Evolutionary conservation across 2,329 filamentous ascomycete genomes (phyloP).

Genomic region (Ophiobolus disseminans): DNA sequence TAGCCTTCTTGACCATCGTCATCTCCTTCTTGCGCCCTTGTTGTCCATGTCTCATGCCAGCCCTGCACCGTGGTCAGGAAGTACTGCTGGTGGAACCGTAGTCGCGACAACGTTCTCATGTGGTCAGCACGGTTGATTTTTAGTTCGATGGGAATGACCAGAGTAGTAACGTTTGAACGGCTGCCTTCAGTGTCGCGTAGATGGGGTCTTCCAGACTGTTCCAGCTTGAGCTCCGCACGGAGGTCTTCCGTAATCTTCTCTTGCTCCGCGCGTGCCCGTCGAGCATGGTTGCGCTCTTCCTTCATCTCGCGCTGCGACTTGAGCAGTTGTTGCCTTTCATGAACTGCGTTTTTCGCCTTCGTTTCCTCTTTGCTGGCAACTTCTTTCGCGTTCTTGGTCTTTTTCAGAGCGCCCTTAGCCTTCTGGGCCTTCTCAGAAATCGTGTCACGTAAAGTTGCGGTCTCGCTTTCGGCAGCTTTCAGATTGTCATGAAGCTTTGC

Average conservation of each 20-base stretch:
- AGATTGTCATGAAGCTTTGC: slow-evolving; percentile 12
- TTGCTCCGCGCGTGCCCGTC: slow-evolving; percentile 13
- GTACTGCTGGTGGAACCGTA: slow-evolving; percentile 14
- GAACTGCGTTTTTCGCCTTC: slow-evolving; percentile 23
- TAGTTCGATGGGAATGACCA: slow-evolving; percentile 19
- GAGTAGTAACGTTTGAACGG: slow-evolving; percentile 10
- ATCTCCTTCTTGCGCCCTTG: background rate
- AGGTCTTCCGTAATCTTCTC: slow-evolving; percentile 18
- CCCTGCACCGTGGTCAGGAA: slow-evolving; percentile 8
- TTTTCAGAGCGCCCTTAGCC: slow-evolving; percentile 25
- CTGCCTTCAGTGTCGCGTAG: slow-evolving; percentile 16
- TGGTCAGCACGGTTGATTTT: slow-evolving; percentile 19
- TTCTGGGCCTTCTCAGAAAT: slow-evolving; percentile 19
- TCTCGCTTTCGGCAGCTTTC: slow-evolving; percentile 13
- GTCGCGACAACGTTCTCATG: background rate
- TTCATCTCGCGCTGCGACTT: slow-evolving; percentile 23
- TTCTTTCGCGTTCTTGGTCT: slow-evolving; percentile 23
- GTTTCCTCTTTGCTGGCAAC: slow-evolving; percentile 19
- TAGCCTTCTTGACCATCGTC: background rate
- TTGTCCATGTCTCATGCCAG: slow-evolving; percentile 24
- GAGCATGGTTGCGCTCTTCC: slow-evolving; percentile 20
- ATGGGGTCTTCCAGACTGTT: slow-evolving; percentile 19
- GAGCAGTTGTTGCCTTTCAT: slow-evolving; percentile 18
- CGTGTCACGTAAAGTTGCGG: slow-evolving; percentile 7
- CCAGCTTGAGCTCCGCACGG: slow-evolving; percentile 16